These are phyloP conservation scores for Saitozyma sp. DNA, from an alignment of 768 basidiomycete genomes.

Conservation along the genomic window DNA sequence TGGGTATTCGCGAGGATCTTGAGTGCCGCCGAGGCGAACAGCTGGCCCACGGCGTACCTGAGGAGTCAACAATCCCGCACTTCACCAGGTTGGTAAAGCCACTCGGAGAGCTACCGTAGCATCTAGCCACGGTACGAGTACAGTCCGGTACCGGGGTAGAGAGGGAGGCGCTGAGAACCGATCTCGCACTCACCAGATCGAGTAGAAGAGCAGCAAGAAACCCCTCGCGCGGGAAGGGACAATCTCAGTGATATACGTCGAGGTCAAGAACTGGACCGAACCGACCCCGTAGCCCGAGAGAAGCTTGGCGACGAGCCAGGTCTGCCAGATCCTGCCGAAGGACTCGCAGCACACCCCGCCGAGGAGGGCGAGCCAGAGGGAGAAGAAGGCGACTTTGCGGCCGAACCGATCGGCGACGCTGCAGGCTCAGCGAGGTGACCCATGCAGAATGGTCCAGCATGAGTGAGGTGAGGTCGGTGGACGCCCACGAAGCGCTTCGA, in stretches of 20 bases:
- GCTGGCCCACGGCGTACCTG: constrained; percentile 31
- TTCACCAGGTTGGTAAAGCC: neutral
- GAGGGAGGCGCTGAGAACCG: too few relatives aligned
- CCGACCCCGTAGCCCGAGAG: constrained; percentile 36
- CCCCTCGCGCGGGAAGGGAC: constrained; percentile 31
- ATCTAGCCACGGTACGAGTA: too few relatives aligned
- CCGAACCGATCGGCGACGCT: constrained; percentile 38
- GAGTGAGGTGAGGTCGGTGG: too few relatives aligned
- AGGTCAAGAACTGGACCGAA: constrained; percentile 32
- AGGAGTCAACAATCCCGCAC: neutral
- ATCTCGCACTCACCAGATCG: neutral
- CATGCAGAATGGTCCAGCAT: too few relatives aligned
- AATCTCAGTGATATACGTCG: constrained; percentile 35
- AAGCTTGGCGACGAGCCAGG: constrained; percentile 31
- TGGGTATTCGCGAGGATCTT: constrained; percentile 25
- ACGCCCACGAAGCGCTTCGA: neutral
- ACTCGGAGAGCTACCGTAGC: too few relatives aligned
- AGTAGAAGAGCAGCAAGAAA: constrained; percentile 1
- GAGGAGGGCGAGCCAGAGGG: constrained; percentile 26
- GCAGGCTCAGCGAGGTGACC: neutral
- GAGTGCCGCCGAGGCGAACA: constrained; percentile 28
- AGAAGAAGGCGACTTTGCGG: constrained; percentile 34
- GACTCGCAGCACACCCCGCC: constrained; percentile 14
- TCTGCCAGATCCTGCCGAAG: constrained; percentile 16
- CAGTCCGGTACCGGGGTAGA: too few relatives aligned